A percentile compares a stretch with the other conserved stretches of the same genome.
Conservation (phyloP, 345 rosid genomes). For the Toxicodendron radicans region DNA sequence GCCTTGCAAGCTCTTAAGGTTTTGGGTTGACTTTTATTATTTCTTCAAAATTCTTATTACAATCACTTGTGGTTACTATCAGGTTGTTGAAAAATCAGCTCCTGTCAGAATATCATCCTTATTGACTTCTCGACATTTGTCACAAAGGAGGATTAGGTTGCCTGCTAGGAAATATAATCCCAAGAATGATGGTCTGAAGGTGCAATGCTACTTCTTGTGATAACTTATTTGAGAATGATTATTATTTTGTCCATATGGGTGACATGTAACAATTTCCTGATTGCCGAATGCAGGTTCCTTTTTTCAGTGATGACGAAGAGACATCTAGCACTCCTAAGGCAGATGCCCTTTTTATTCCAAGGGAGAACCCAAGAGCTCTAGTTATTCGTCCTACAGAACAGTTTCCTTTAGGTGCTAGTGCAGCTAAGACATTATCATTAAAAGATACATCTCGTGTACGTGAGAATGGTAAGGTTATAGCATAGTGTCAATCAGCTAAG, state of each 20-base stretch:
- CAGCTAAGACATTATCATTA: conserved; percentile 48
- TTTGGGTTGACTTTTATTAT: neutral
- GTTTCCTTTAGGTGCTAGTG: conserved; percentile 48
- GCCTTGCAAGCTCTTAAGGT: neutral
- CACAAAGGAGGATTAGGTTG: conserved; percentile 66
- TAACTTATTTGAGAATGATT: neutral
- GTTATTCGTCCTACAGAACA: conserved; percentile 65
- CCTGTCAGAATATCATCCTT: conserved; percentile 74
- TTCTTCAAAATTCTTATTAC: neutral
- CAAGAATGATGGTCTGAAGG: conserved; percentile 70
- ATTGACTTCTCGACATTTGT: conserved; percentile 78
- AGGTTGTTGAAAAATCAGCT: conserved; percentile 85
- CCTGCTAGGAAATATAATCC: conserved; percentile 83
- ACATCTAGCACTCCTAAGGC: conserved; percentile 82
- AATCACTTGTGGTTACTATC: conserved; percentile 13
- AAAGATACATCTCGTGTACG: conserved; percentile 40
- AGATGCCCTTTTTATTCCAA: conserved; percentile 78
- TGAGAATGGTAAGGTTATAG: conserved; percentile 51
- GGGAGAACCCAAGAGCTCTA: conserved; percentile 93
- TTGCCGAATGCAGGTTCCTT: conserved; percentile 68
- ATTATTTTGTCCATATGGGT: neutral
- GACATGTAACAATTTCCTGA: conserved; percentile 8
- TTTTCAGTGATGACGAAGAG: conserved; percentile 80
- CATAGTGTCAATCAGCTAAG: neutral
- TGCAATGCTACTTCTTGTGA: conserved; percentile 18